Evolutionary conservation across 495 filamentous ascomycete genomes (phyloP), one percentile per base, ranked within the genome.

Genomic region (Penicillium verhagenii): DNA sequence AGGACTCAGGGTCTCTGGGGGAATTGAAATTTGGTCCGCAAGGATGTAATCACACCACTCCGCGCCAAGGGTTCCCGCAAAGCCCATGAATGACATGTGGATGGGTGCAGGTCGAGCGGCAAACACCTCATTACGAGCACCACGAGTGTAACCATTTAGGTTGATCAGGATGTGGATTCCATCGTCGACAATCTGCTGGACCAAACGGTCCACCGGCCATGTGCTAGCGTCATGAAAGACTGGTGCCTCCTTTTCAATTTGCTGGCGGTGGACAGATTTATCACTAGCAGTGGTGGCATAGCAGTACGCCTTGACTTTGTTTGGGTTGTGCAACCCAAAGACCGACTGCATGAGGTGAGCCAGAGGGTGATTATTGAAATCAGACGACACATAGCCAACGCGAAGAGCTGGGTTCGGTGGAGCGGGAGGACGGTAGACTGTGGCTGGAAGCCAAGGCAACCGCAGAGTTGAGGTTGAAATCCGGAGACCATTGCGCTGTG

Each of bases 41-140:
- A 97, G 81, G 25, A 99, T 84, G 63, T 99, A 99, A 63, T 99
- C 94, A 67, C 94, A 99, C 94, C 94, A 99, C 64, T 97, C 94
- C 24, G 94, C 94, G 10, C 95, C 94, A 8, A 99, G 78, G 2
- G 94, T 96, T 6, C 94, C 94, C 1, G 94, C 94, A 70, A 99
- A 97, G 2, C 94, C 94, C 94, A 99, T 99, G 68, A 99, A 99
- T 0, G 94, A 96, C 94, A 99, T 99, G 60, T 97, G 94, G 46
- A 99, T 92, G 0, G 94, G 94, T 3, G 92, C 91, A 9, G 94
- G 92, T 23, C 94, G 84, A 11, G 95, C 94, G 29, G 94, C 94
- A 70, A 99, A 99, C 16, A 97, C 84, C 66, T 99, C 95, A 58
- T 99, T 99, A 35, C 91, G 85, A n/a, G 94, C 94, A 18, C 94